phyloP scores from a whole-genome alignment of 2,329 filamentous ascomycete species.

The Trichophyton simii region DNA sequence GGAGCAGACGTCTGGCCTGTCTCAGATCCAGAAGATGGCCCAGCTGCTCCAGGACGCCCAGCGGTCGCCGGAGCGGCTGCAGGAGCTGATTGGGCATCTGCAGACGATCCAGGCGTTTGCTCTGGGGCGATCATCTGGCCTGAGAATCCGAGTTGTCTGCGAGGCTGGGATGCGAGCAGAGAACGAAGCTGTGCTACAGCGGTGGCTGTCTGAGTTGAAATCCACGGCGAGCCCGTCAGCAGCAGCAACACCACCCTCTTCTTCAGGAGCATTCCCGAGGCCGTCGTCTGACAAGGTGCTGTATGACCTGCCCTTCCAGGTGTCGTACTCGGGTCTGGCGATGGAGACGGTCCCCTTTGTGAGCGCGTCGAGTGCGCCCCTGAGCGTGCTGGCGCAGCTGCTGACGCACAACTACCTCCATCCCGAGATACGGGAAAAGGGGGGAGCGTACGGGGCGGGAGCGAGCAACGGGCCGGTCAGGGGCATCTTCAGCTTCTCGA shows the following conservation, averaged over 20 bases:
- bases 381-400: slow-evolving; percentile 81
- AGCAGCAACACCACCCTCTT: slow-evolving; percentile 7
- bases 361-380: slow-evolving; percentile 58
- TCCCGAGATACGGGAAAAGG: slow-evolving; percentile 95
- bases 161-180: slow-evolving; percentile 55
- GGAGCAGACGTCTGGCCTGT: slow-evolving; percentile 81
- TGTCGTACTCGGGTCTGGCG: slow-evolving; percentile 81
- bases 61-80: slow-evolving; percentile 54
- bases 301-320: slow-evolving; percentile 91
- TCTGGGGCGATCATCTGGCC: slow-evolving; percentile 51
- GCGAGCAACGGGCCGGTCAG: slow-evolving; percentile 69
- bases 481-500: slow-evolving; percentile 87
- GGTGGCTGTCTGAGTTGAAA: slow-evolving; percentile 53
- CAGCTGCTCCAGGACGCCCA: slow-evolving; percentile 57
- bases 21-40: slow-evolving; percentile 75
- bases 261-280: slow-evolving; percentile 15
- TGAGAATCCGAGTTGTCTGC: slow-evolving; percentile 78
- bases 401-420: slow-evolving; percentile 94
- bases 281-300: slow-evolving; percentile 55
- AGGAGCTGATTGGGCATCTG: slow-evolving; percentile 67
- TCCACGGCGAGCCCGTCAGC: slow-evolving; percentile 27
- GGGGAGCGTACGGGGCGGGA: slow-evolving; percentile 87
- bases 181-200: slow-evolving; percentile 59
- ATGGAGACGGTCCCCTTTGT: slow-evolving; percentile 76
- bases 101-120: slow-evolving; percentile 74